Evolutionary conservation across 176 grass and related monocot genomes (phyloP).

Genomic region (Phragmites australis): DNA sequence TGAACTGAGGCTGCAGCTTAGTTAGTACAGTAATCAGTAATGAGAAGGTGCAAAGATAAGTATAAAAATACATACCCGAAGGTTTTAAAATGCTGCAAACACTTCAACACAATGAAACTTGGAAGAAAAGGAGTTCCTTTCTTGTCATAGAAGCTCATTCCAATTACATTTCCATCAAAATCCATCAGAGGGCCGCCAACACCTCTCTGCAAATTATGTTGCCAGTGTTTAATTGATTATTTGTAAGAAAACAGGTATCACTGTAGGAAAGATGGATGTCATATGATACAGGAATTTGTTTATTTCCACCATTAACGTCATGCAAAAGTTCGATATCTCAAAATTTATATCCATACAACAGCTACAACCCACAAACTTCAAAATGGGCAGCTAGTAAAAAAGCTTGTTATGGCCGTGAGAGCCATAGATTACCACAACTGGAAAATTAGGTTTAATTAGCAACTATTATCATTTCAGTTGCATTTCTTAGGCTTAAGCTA

Average conservation of each 20-base stretch:
- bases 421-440: no score
- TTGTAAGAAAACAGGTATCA: not conserved
- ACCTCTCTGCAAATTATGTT: conserved; percentile 23
- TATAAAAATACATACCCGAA: not conserved
- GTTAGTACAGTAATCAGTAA: not conserved
- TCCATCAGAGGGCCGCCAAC: conserved; percentile 23
- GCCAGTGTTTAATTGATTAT: not conserved
- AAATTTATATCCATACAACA: conserved; percentile 3
- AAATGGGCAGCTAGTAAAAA: no score
- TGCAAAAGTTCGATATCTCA: not conserved
- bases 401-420: no score
- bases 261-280: not conserved
- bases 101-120: conserved; percentile 31
- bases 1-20: not conserved
- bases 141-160: conserved; percentile 31
- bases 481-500: no score
- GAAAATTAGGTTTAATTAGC: no score
- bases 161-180: conserved; percentile 19
- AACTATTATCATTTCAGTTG: no score
- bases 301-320: not conserved
- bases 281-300: not conserved
- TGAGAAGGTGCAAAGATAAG: not conserved
- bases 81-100: conserved; percentile 9
- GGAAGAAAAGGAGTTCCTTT: conserved; percentile 29
- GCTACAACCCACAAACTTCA: not conserved